Evolutionary conservation across 495 filamentous ascomycete genomes (phyloP).

Genomic region (Aspergillus campestris): DNA sequence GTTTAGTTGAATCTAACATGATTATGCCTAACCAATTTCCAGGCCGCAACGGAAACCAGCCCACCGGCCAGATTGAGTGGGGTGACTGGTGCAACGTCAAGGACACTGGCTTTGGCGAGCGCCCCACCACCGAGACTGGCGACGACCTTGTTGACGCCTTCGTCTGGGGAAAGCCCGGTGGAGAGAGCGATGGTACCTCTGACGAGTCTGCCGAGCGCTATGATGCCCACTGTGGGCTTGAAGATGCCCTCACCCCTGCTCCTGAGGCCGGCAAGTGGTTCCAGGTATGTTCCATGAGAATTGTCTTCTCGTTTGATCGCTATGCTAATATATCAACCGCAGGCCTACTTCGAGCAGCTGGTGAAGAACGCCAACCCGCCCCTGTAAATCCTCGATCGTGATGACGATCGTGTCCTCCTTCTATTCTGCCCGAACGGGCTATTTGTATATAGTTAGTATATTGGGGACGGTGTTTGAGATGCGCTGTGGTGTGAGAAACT

Average conservation of each 20-base stretch:
- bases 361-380: conserved; percentile 58
- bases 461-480: too few relatives aligned
- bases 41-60: conserved; percentile 60
- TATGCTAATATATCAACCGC: not conserved
- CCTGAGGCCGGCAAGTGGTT: conserved; percentile 75
- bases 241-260: conserved; percentile 53
- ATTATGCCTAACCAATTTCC: not conserved
- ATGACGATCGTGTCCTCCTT: too few relatives aligned
- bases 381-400: conserved; percentile 2
- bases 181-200: conserved; percentile 71
- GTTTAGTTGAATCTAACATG: not conserved
- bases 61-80: conserved; percentile 55
- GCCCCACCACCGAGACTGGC: conserved; percentile 56
- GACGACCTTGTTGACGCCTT: conserved; percentile 60
- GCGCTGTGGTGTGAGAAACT: too few relatives aligned
- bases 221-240: conserved; percentile 62
- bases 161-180: conserved; percentile 80
- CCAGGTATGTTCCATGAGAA: conserved; percentile 39
- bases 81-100: conserved; percentile 83
- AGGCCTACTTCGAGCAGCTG: conserved; percentile 60
- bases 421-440: too few relatives aligned
- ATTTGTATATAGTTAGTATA: conserved; percentile 5
- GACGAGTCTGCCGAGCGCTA: conserved; percentile 54
- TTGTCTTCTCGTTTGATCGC: not conserved
- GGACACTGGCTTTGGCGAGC: conserved; percentile 65